phyloP scores from a whole-genome alignment of 768 basidiomycete species.

The Favolaschia claudopus region DNA sequence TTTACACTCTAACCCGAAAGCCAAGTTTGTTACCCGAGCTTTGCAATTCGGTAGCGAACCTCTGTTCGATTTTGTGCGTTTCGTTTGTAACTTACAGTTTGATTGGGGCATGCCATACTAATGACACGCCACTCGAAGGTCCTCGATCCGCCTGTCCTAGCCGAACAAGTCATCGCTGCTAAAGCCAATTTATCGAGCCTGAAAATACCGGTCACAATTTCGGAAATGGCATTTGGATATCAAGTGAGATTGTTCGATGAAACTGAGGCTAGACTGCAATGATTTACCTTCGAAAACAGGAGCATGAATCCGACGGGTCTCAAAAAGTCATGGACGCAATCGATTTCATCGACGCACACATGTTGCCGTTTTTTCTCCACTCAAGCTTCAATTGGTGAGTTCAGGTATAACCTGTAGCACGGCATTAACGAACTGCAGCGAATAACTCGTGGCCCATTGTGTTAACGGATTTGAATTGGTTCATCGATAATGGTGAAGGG shows the following conservation, averaged over 20 bases:
- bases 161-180: conserved; percentile 55
- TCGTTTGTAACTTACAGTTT: too few relatives aligned
- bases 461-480: conserved; percentile 67
- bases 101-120: too few relatives aligned
- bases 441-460: conserved; percentile 71
- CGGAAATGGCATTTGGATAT: conserved; percentile 70
- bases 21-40: conserved; percentile 68
- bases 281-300: conserved; percentile 11
- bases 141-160: conserved; percentile 55
- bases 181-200: conserved; percentile 59
- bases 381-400: conserved; percentile 61
- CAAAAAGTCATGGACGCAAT: conserved; percentile 63
- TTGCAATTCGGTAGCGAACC: conserved; percentile 80
- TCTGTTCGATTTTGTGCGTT: conserved; percentile 53
- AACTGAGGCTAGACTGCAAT: neutral
- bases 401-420: neutral
- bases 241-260: conserved; percentile 40
- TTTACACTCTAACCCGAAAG: conserved; percentile 66
- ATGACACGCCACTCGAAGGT: too few relatives aligned
- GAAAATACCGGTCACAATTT: conserved; percentile 74
- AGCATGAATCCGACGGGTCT: conserved; percentile 57
- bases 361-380: conserved; percentile 74
- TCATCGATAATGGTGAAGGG: conserved; percentile 63
- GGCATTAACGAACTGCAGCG: too few relatives aligned
- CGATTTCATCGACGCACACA: conserved; percentile 73